Evolutionary conservation across 2,329 filamentous ascomycete genomes (phyloP), one percentile per base, ranked within the genome.

Genomic region (Scedosporium aurantiacum): DNA sequence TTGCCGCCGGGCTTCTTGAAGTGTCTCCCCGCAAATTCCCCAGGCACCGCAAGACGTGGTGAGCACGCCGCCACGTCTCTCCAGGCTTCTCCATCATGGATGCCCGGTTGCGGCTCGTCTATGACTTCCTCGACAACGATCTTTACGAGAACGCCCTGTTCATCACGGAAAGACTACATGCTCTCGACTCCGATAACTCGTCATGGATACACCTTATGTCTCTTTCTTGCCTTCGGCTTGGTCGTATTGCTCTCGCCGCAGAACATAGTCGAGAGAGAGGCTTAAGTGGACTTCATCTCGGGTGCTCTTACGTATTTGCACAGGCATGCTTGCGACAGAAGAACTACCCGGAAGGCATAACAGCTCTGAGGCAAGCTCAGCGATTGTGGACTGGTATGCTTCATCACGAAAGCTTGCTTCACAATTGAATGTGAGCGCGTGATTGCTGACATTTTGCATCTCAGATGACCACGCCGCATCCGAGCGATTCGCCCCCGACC

Each of bases 131-230:
- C 59, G 59, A 61, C 25, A 61, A 40, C 50, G 59, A 61, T 18
- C 59, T 61, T 37, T 47, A 57, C 59, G 59, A 61, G 52, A 61
- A 61, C 23, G 59, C 59, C 1, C 59, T 61, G 18, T 61, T 61
- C 59, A 32, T 61, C 21, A 43, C 52, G 10, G 59, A 61, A 41
- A 62, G 23, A 61, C 63, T 61, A 60, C 64, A 65, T 41, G 64
- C 63, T 14, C 37, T 60, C 4, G 28, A 65, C 14, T 64, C 65
- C 4, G 56, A 63, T 18, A 61, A 64, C 45, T 40, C 57, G 21
- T 45, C 63, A n/a, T 66, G 63, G 65, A 58, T 56, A 23, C 65
- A 67, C 50, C 63, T 67, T 18, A 58, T 55, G 21, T 61, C 64
- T 1, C 65, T 67, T n/a, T 61, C 57, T 32, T 65, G 63, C 54